These are phyloP conservation scores for Sugiyamaella castrensis DNA, from an alignment of 1,139 yeast species.

Conservation along the genomic window DNA sequence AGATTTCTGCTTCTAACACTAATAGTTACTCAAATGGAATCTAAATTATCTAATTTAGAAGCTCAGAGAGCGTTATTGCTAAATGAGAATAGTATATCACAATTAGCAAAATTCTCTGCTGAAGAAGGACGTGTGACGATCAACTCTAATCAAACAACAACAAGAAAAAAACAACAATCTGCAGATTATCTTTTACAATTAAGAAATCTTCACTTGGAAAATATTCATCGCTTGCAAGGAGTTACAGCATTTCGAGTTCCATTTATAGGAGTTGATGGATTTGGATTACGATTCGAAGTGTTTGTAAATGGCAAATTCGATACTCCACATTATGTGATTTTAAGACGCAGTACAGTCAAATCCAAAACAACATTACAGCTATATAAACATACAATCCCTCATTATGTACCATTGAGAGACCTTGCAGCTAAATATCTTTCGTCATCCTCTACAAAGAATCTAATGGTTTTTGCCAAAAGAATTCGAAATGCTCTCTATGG, in stretches of 20 bases:
- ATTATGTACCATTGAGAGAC: slow-evolving; percentile 22
- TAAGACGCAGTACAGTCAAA: slow-evolving; percentile 15
- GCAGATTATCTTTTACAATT: slow-evolving; percentile 7
- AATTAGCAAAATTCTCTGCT: background rate
- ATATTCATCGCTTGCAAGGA: slow-evolving; percentile 27
- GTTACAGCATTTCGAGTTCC: slow-evolving; percentile 27
- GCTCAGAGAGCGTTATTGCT: background rate
- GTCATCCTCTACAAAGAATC: slow-evolving; percentile 4
- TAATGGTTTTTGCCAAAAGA: slow-evolving; percentile 20
- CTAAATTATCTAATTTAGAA: slow-evolving; percentile 1
- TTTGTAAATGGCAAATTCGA: slow-evolving; percentile 19
- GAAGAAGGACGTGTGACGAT: background rate
- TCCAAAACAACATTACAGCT: slow-evolving; percentile 18
- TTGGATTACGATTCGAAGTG: slow-evolving; percentile 29
- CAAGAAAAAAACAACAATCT: background rate
- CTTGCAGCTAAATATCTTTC: slow-evolving; percentile 21
- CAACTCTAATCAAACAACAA: background rate
- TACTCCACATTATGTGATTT: slow-evolving; percentile 27
- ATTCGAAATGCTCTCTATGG: slow-evolving; percentile 19
- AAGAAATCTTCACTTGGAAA: slow-evolving; percentile 22
- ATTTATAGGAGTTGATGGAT: slow-evolving; percentile 18
- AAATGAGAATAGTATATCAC: background rate
- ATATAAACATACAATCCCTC: slow-evolving; percentile 28
- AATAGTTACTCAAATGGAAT: slow-evolving; percentile 6
- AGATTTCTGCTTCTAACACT: background rate